These are phyloP conservation scores for Calonectria leucothoes DNA, from an alignment of 2,329 filamentous ascomycete genomes.

Conservation along the genomic window DNA sequence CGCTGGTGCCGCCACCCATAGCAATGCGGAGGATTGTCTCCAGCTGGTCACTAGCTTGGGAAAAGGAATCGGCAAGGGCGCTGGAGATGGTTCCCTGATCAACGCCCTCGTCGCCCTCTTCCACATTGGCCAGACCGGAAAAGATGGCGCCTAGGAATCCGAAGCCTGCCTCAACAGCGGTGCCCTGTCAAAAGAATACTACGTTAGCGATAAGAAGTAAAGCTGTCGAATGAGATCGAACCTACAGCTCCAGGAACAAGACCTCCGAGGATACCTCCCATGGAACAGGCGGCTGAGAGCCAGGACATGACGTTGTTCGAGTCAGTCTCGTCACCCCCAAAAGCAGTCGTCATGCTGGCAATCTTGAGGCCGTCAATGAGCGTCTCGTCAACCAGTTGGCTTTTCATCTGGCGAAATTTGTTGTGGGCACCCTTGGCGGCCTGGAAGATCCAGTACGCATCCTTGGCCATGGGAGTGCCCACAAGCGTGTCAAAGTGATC, in stretches of 20 bases:
- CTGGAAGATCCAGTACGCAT: neutral
- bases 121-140: neutral
- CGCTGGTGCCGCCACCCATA: neutral
- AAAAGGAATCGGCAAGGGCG: neutral
- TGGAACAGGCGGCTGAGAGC: neutral
- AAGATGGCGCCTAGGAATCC: neutral
- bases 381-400: neutral
- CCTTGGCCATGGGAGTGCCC: neutral
- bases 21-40: neutral
- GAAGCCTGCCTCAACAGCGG: neutral
- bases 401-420: neutral
- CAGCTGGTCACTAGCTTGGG: neutral
- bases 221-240: neutral
- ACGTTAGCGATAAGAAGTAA: neutral
- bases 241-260: neutral
- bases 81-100: neutral
- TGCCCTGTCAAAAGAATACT: neutral
- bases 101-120: neutral
- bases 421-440: neutral
- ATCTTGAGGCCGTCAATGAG: neutral
- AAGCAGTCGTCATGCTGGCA: neutral
- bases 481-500: neutral
- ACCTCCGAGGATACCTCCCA: neutral
- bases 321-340: neutral
- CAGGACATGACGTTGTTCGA: neutral